Evolutionary conservation across 1,139 yeast genomes (phyloP), one percentile per base, ranked within the genome.

Genomic region (Debaryomyces fabryi): DNA sequence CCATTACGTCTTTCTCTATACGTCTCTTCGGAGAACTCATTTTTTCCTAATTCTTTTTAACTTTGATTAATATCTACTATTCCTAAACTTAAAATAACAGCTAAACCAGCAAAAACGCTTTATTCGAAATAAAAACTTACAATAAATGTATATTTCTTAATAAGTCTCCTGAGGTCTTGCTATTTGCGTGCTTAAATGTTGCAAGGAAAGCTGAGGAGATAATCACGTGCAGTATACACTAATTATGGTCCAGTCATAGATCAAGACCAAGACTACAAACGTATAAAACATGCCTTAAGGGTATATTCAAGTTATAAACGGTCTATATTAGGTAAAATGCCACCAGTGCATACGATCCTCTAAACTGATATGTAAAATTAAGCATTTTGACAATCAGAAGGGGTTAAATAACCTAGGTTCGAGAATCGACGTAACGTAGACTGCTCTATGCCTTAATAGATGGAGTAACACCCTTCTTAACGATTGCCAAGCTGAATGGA

Each of bases 1-100:
- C 95, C 97, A 90, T 92, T 49, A 93, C 98, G 68, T 93, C 99
- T 39, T 96, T 89, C 65, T 92, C 97, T 59, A 93, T 92, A 57
- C 99, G 82, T 73, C 96, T 84, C 63, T 86, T 88, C 24, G 92
- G 87, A 37, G 88, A 82, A 66, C 89, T 84, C 81, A 76, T 76
- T 34, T 25, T 50, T 34, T 18, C n/a, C 21, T 43, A 33, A 12
- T 27, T 27, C 6, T 43, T 34, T 15, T 24, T 23, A n/a, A 12
- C 39, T 34, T 24, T 30, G 15, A n/a, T 42, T n/a, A 10, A 8
- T 18, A 13, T 18, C 18, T 25, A 16, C 16, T 36, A 25, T 20
- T 34, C 30, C 29, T 16, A 25, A 33, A 37, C 18, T 7, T 20
- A 12, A 29, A 25, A 32, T 6, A 21, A 32, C 32, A 27, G 23